Evolutionary conservation across 148 eudicot genomes (phyloP).

Genomic region (Tetragonia tetragonoides): DNA sequence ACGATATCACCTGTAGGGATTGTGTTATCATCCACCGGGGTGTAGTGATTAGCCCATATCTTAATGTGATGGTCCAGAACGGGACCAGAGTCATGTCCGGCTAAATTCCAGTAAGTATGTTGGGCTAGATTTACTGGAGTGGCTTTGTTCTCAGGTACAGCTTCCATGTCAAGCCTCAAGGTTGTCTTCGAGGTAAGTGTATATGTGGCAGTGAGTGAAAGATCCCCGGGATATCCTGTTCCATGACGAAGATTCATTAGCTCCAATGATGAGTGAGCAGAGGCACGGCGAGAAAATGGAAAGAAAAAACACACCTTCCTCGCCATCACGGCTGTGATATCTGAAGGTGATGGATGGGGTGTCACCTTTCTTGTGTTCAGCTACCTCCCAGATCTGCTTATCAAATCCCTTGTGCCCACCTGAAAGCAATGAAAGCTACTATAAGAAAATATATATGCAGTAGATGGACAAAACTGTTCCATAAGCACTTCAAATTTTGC

Average conservation of each 20-base stretch:
- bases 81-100: conserved; percentile 76
- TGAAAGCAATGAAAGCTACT: conserved; percentile 19
- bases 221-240: conserved; percentile 88
- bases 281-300: conserved; percentile 10
- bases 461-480: neutral
- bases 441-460: neutral
- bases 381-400: conserved; percentile 89
- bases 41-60: conserved; percentile 66
- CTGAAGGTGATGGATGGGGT: conserved; percentile 84
- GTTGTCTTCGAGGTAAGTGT: conserved; percentile 75
- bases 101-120: conserved; percentile 92
- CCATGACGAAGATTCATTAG: neutral
- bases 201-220: conserved; percentile 75
- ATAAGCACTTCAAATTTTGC: neutral
- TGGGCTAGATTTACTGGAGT: conserved; percentile 89
- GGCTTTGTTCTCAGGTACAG: conserved; percentile 76
- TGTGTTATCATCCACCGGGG: conserved; percentile 72
- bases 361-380: conserved; percentile 65
- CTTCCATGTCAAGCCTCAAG: conserved; percentile 96
- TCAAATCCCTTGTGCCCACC: conserved; percentile 92
- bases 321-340: conserved; percentile 80
- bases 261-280: neutral
- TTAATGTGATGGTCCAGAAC: conserved; percentile 72
- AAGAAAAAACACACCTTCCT: conserved; percentile 65
- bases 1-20: conserved; percentile 81